These are phyloP conservation scores for Cucumis cinereus DNA, from an alignment of 306 rosid species.

Conservation along the genomic window DNA sequence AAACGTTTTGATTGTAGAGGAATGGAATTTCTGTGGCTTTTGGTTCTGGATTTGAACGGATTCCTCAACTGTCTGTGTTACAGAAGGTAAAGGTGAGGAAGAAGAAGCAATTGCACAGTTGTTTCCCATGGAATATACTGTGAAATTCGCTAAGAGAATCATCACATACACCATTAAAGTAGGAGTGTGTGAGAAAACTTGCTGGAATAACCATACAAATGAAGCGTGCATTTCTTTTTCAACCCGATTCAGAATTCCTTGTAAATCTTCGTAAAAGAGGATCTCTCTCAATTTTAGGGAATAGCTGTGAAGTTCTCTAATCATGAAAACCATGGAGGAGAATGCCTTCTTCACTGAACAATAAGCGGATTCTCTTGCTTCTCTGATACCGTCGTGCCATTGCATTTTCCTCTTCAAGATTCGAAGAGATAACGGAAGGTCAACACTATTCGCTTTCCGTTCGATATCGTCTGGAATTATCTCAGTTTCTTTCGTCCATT, in stretches of 20 bases:
- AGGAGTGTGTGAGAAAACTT: slow-evolving; percentile 55
- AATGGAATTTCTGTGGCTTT: slow-evolving; percentile 9
- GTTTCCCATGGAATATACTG: slow-evolving; percentile 34
- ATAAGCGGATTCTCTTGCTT: slow-evolving; percentile 12
- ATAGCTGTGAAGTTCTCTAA: slow-evolving; percentile 28
- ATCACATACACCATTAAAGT: slow-evolving; percentile 50
- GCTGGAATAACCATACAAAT: slow-evolving; percentile 66
- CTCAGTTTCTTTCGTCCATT: not conserved
- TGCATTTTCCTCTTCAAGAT: slow-evolving; percentile 12
- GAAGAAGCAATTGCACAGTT: slow-evolving; percentile 17
- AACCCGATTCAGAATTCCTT: slow-evolving; percentile 29
- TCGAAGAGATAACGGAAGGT: slow-evolving; percentile 9
- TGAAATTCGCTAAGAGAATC: slow-evolving; percentile 55
- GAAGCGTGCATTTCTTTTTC: slow-evolving; percentile 52
- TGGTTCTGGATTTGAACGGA: not conserved
- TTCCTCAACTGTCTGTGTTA: slow-evolving; percentile 2
- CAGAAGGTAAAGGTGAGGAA: slow-evolving; percentile 5
- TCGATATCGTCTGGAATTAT: not conserved
- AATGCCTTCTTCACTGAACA: slow-evolving; percentile 13
- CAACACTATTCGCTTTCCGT: slow-evolving; percentile 15
- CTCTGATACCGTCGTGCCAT: slow-evolving; percentile 6
- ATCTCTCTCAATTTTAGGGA: slow-evolving; percentile 43
- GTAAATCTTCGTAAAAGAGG: slow-evolving; percentile 39
- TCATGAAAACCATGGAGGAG: slow-evolving; percentile 18
- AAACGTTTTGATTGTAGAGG: not conserved